Evolutionary conservation across 768 basidiomycete genomes (phyloP).

Genomic region (Xanthoconium stramineum): DNA sequence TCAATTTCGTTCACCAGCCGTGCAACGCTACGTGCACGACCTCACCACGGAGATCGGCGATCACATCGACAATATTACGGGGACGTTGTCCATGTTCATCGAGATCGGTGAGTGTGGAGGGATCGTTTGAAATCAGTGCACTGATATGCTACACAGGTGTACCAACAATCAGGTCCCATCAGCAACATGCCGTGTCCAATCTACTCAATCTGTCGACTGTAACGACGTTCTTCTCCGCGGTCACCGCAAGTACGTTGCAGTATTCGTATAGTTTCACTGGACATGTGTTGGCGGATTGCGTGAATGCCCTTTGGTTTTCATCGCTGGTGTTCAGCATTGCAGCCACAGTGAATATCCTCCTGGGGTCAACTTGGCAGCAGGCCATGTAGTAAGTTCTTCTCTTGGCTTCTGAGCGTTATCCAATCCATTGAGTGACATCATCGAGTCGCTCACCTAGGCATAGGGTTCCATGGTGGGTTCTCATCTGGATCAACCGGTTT

Average conservation of each 20-base stretch:
- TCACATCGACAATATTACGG: slow-evolving; percentile 50
- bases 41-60: slow-evolving; percentile 50
- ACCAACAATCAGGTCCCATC: slow-evolving; percentile 53
- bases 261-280: slow-evolving; percentile 39
- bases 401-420: slow-evolving; percentile 5
- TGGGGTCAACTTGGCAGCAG: slow-evolving; percentile 55
- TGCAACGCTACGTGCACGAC: slow-evolving; percentile 55
- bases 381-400: slow-evolving; percentile 48
- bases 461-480: slow-evolving; percentile 56
- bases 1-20: slow-evolving; percentile 51
- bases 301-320: slow-evolving; percentile 54
- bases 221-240: slow-evolving; percentile 54
- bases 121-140: slow-evolving; percentile 16
- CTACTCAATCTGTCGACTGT: slow-evolving; percentile 50
- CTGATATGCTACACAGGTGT: slow-evolving; percentile 41
- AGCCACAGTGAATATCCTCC: slow-evolving; percentile 50
- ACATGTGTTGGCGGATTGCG: slow-evolving; percentile 37
- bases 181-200: slow-evolving; percentile 48
- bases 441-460: slow-evolving; percentile 51
- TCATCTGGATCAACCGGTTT: slow-evolving; percentile 83
- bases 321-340: slow-evolving; percentile 54
- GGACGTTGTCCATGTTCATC: slow-evolving; percentile 49
- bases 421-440: slow-evolving; percentile 18
- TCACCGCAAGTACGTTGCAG: slow-evolving; percentile 50
- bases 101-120: slow-evolving; percentile 44